phyloP scores from a whole-genome alignment of 306 rosid genomes.

The Trifolium fragiferum region DNA sequence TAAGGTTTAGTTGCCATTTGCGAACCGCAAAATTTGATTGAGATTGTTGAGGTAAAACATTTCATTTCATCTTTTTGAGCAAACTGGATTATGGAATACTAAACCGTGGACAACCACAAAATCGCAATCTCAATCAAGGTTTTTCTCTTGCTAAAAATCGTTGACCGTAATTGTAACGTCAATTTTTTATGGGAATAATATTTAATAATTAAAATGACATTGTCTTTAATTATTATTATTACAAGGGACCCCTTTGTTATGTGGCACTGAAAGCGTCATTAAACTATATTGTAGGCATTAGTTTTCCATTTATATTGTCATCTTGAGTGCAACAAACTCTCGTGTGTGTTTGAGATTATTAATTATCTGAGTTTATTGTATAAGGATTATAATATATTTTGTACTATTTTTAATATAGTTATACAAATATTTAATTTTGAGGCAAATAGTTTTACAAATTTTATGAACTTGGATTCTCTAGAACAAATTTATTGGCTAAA shows the following conservation, averaged over 20 bases:
- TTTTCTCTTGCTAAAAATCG: background rate
- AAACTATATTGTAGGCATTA: background rate
- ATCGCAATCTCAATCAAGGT: background rate
- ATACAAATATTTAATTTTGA: no score
- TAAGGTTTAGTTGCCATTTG: no score
- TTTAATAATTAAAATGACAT: background rate
- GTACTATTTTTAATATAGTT: no score
- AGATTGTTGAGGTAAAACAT: background rate
- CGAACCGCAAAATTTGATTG: background rate
- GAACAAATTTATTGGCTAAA: no score
- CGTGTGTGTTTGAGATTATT: background rate
- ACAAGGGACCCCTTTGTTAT: background rate
- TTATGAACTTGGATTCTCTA: no score
- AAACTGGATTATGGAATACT: no score
- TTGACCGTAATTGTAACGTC: background rate
- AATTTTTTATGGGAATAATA: no score
- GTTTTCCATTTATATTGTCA: background rate
- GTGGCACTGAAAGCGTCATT: background rate
- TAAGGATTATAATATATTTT: background rate
- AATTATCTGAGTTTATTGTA: no score
- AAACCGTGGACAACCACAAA: background rate
- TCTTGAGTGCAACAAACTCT: background rate
- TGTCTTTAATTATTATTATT: no score
- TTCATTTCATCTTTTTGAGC: background rate
- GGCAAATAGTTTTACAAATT: no score